These are phyloP conservation scores for Penicillium roqueforti DNA, from an alignment of 495 filamentous ascomycete species.

Conservation along the genomic window DNA sequence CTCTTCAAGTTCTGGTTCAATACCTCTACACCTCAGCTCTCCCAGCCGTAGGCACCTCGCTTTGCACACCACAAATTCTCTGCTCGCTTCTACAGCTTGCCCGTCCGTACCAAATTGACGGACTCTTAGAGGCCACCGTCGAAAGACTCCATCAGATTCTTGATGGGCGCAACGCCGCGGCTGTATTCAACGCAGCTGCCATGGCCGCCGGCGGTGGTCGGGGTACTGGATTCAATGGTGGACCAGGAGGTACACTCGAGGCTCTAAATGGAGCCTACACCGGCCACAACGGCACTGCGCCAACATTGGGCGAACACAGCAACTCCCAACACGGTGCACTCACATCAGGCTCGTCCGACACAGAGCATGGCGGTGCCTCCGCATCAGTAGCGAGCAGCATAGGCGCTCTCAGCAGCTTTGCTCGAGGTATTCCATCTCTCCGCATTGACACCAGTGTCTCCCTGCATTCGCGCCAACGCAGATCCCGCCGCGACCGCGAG, in stretches of 20 bases:
- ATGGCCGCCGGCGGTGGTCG: constrained; percentile 95
- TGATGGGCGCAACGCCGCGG: constrained; percentile 89
- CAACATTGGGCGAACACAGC: constrained; percentile 17
- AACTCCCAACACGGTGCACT: constrained; percentile 30
- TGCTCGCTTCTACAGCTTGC: constrained; percentile 93
- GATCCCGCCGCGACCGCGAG: constrained; percentile 33
- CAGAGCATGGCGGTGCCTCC: constrained; percentile 37
- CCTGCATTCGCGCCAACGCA: constrained; percentile 22
- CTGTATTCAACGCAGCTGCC: constrained; percentile 95
- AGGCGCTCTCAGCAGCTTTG: constrained; percentile 23
- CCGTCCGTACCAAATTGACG: constrained; percentile 87
- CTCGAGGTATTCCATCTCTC: constrained; percentile 39
- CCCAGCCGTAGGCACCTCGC: constrained; percentile 64
- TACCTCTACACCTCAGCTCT: constrained; percentile 91
- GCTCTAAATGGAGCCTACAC: constrained; percentile 38
- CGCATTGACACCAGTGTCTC: constrained; percentile 44
- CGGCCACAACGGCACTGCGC: constrained; percentile 18
- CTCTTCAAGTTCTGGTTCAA: constrained; percentile 80
- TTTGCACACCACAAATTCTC: constrained; percentile 93
- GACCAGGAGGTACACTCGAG: constrained; percentile 44
- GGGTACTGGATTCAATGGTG: constrained; percentile 51
- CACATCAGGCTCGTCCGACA: constrained; percentile 45
- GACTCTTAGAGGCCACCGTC: constrained; percentile 84
- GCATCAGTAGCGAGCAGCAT: constrained; percentile 34
- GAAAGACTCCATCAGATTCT: constrained; percentile 87